Base-by-base conservation (phyloP, 371 early-diverging fungal genomes). In the Choanephora cucurbitarum region DNA sequence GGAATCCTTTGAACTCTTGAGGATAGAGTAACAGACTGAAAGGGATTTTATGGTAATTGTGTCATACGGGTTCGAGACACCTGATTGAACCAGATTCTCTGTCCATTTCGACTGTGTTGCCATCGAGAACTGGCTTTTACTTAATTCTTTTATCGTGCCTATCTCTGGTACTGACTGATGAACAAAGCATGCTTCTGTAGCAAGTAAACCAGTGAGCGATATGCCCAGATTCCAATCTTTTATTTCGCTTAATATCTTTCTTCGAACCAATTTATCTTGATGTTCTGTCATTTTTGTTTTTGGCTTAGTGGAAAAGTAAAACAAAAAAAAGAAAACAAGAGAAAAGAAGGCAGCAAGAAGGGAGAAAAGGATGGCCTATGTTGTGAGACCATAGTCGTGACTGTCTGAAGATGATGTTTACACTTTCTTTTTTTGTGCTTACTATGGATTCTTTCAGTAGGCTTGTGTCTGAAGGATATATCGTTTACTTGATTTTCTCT, bases 221-320 rank as follows among this genome's bases (percentile, higher is more conserved):
- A 58, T 39, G 39, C 51, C 58, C 15, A 45, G 9, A 45, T 58
- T 58, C 58, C 58, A 58, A 28, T 51, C 24, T 10, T 39, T 21
- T 10, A 51, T 23, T 19, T 45, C 13, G 7, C 32, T 15, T 8
- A 58, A 45, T 8, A 58, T 58, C 18, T 33, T 37, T 31, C 58
- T 15, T 51, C 58, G n/a, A 44, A 40, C 41, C 13, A 24, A 19
- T 31, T 58, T 57, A 11, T 54, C 34, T 14, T 22, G 44, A 17
- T 44, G 28, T 24, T 32, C 19, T 19, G 23, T 37, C 14, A 17
- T 41, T 8, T 39, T 48, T 49, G 9, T 1, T 17, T 19, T 48
- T 19, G 19, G 1, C 28, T 23, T 50, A 19, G 18, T 37, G 11
- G 19, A 18, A 37, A 14, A 49, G 15, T 19, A 40, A 37, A 21